Evolutionary conservation across 345 rosid species (phyloP).

Genomic region (Triadica sebifera): DNA sequence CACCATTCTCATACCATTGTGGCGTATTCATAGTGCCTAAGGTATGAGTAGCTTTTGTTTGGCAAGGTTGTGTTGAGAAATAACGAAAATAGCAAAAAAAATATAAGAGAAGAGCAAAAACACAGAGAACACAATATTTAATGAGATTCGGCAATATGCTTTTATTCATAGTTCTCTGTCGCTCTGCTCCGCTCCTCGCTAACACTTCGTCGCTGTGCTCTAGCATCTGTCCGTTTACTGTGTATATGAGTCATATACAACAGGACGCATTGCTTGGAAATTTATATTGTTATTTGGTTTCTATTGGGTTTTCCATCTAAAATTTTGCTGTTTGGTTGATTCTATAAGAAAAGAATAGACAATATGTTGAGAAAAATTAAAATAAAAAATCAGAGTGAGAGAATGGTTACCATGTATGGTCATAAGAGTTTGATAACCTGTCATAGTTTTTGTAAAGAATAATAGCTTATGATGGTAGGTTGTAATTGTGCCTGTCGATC

Average conservation of each 20-base stretch:
- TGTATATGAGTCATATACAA: too few relatives aligned
- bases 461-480: not conserved
- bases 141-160: too few relatives aligned
- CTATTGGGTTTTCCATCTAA: conserved; percentile 4
- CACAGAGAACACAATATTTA: too few relatives aligned
- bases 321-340: not conserved
- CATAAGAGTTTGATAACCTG: not conserved
- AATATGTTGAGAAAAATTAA: not conserved
- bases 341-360: not conserved
- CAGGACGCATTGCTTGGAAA: conserved; percentile 8
- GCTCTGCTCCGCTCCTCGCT: too few relatives aligned
- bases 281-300: not conserved
- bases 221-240: too few relatives aligned
- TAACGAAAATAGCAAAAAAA: too few relatives aligned
- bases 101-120: too few relatives aligned
- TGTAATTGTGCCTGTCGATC: not conserved
- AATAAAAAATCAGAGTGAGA: not conserved
- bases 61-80: too few relatives aligned
- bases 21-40: conserved; percentile 91
- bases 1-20: conserved; percentile 54
- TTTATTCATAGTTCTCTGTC: too few relatives aligned
- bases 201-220: too few relatives aligned
- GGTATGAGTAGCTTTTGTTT: conserved; percentile 36
- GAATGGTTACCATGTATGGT: not conserved
- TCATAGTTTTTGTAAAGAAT: too few relatives aligned